Base-by-base conservation (phyloP, 495 filamentous ascomycete species). In the Penicillium manginii region DNA sequence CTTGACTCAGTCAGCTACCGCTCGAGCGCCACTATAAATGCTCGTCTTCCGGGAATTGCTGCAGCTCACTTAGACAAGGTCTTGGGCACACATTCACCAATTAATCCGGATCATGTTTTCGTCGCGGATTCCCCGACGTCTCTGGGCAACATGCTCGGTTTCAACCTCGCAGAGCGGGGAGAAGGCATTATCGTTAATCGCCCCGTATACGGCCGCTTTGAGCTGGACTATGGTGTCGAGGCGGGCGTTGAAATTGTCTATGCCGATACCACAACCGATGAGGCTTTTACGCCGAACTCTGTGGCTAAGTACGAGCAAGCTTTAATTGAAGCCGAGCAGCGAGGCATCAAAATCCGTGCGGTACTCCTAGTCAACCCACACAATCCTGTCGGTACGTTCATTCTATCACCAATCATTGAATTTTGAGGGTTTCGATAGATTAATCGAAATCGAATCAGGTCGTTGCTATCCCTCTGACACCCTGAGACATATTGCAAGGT, bases 381-480 rank as follows among this genome's bases (percentile, higher is more conserved):
- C 59, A 81, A 81, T 53, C 78, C 78, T 50, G 63, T 79, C 22
- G 76, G 73, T 72, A 46, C 56, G 67, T 59, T 7, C 21, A 15
- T 31, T 31, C 19, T 12, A 10, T 21, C 2, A 32, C 14, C 6
- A 49, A 37, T 14, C 40, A 8, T 15, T 22, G 7, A 17, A 29
- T 15, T 29, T 15, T 4, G n/a, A 22, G 18, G 8, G n/a, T 18
- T 12, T 53, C n/a, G 19, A 26, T 19, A 17, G 19, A 33, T 23
- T 26, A 23, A 42, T 17, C 15, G 9, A n/a, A 21, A 48, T 37
- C 45, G 21, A 3, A 2, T 8, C 48, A 56, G 81, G 84, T 56
- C 72, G 71, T 51, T 87, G 83, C 60, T 87, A 86, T 58, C 67
- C 82, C 0, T 63, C 53, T 11, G 74, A 82, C 18, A 78, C 77